Evolutionary conservation across 163 green algal genomes (phyloP).

Genomic region (Smithsoniella earleae): DNA sequence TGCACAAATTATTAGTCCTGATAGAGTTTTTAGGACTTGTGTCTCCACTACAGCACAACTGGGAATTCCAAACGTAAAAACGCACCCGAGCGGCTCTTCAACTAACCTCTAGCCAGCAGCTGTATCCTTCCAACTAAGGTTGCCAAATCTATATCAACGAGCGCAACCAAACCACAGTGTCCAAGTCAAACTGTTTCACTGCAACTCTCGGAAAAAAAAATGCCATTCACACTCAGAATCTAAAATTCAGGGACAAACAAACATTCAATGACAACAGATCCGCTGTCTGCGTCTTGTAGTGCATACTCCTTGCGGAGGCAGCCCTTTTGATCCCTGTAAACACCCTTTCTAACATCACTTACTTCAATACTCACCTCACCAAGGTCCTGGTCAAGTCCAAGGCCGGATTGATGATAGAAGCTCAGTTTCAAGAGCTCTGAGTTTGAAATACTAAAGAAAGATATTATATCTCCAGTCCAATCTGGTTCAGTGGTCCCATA

Average conservation of each 20-base stretch:
- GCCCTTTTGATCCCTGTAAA: neutral
- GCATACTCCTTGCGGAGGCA: neutral
- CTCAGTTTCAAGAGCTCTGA: constrained; percentile 1
- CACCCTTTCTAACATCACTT: neutral
- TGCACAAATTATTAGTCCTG: no score
- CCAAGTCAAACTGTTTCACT: no score
- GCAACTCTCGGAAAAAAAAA: no score
- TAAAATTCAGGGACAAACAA: constrained; percentile 17
- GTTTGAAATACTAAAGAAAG: constrained; percentile 12
- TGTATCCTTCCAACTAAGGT: no score
- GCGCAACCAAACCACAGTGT: no score
- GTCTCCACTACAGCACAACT: no score
- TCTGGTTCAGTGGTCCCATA: neutral
- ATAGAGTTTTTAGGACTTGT: no score
- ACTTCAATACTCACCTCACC: constrained; percentile 8
- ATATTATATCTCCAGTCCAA: neutral
- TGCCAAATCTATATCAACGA: no score
- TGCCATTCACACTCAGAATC: no score
- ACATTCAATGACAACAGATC: neutral
- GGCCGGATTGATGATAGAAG: neutral
- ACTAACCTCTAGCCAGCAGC: no score
- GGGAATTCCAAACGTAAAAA: no score
- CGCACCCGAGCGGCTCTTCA: no score
- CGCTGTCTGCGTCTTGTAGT: neutral
- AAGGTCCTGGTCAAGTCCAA: neutral